Conservation (phyloP, 805 yeast species). For the Lipomyces sp. region DNA sequence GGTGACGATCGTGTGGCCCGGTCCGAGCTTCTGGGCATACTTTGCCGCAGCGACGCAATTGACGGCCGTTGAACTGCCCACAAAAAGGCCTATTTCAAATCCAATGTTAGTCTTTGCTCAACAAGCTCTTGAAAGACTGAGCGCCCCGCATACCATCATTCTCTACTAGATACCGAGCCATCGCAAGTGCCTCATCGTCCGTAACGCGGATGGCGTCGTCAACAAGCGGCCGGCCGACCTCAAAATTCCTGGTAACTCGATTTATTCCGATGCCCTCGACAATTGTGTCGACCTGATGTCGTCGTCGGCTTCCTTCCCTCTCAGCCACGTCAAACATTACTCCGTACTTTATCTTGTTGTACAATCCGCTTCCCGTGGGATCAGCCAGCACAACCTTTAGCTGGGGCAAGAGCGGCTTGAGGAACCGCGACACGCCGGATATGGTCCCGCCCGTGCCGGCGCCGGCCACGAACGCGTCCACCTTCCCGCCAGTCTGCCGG, state of each 20-base stretch:
- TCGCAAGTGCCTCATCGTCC: constrained; percentile 75
- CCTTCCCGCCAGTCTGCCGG: constrained; percentile 57
- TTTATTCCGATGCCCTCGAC: constrained; percentile 94
- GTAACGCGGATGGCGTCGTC: constrained; percentile 78
- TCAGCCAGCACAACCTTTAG: constrained; percentile 72
- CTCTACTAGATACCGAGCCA: constrained; percentile 80
- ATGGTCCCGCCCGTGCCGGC: constrained; percentile 98
- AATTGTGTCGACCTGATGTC: constrained; percentile 94
- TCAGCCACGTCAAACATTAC: constrained; percentile 91
- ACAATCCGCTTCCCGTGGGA: constrained; percentile 94
- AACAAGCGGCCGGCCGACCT: constrained; percentile 62
- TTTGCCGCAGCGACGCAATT: constrained; percentile 86
- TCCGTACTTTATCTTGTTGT: constrained; percentile 77
- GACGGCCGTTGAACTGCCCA: constrained; percentile 91
- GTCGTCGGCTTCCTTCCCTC: constrained; percentile 85
- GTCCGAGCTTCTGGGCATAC: constrained; percentile 49
- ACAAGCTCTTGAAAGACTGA: not conserved
- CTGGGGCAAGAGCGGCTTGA: constrained; percentile 50
- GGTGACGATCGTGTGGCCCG: constrained; percentile 72
- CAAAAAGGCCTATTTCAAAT: constrained; percentile 47
- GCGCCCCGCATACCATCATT: constrained; percentile 68
- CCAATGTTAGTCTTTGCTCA: too few species aligned
- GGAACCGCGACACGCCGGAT: constrained; percentile 78
- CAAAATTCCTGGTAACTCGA: constrained; percentile 77
- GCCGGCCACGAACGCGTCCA: constrained; percentile 82